These are phyloP conservation scores for Podospora pseudocomata DNA, from an alignment of 495 filamentous ascomycete species.

Conservation along the genomic window DNA sequence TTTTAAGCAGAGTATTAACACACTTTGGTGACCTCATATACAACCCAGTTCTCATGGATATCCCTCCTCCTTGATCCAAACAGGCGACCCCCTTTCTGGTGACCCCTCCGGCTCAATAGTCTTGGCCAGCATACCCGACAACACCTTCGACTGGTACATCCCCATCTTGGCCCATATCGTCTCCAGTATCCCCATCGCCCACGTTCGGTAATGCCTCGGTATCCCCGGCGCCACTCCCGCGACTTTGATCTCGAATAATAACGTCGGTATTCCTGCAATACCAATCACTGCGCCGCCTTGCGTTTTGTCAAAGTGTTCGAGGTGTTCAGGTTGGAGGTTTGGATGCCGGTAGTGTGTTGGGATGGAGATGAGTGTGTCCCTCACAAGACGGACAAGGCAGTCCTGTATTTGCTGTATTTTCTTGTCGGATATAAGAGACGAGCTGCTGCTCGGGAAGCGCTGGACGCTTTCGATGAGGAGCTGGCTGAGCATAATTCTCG, in stretches of 20 bases:
- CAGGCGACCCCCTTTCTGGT: conserved; percentile 1
- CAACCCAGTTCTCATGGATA: not conserved
- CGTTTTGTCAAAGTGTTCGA: conserved; percentile 32
- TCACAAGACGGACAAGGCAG: conserved; percentile 32
- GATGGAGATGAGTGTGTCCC: conserved; percentile 41
- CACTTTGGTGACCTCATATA: not conserved
- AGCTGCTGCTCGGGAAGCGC: conserved; percentile 34
- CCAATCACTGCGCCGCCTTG: conserved; percentile 42
- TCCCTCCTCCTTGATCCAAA: conserved; percentile 1
- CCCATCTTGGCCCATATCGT: conserved; percentile 44
- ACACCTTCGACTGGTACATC: conserved; percentile 41
- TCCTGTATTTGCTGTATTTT: conserved; percentile 34
- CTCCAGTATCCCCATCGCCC: conserved; percentile 37
- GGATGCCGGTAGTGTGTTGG: conserved; percentile 49
- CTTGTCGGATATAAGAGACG: conserved; percentile 32
- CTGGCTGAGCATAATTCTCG: conserved; percentile 56
- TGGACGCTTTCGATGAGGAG: conserved; percentile 40
- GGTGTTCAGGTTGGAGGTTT: conserved; percentile 24
- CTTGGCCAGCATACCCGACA: conserved; percentile 35
- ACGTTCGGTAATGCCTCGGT: conserved; percentile 33
- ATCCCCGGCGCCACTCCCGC: conserved; percentile 44
- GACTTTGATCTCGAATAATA: conserved; percentile 41
- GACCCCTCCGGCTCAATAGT: conserved; percentile 3
- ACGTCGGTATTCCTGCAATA: conserved; percentile 40
- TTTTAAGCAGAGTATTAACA: not conserved